These are phyloP conservation scores for Acorus calamus DNA, from an alignment of 106 monocot genomes.

Conservation along the genomic window DNA sequence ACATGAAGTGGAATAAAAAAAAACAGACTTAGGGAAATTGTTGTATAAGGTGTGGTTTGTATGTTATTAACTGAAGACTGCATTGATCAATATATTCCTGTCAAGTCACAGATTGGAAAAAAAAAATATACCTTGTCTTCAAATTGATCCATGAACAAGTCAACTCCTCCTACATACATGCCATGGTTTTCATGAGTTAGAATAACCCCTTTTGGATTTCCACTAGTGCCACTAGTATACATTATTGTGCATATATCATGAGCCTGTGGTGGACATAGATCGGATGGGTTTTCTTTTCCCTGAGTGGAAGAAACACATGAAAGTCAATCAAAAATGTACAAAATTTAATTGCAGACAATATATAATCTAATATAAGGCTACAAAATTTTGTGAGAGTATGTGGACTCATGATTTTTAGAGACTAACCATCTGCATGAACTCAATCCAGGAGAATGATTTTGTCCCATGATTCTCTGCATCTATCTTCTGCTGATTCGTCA, in stretches of 20 bases:
- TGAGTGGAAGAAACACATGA: slow-evolving; percentile 1
- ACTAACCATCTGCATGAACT: slow-evolving; percentile 58
- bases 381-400: too few species aligned
- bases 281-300: slow-evolving; percentile 53
- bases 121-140: slow-evolving; percentile 70
- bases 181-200: slow-evolving; percentile 75
- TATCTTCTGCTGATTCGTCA: slow-evolving; percentile 31
- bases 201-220: slow-evolving; percentile 76
- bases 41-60: too few species aligned
- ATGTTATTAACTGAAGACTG: too few species aligned
- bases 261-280: slow-evolving; percentile 46
- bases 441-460: slow-evolving; percentile 71
- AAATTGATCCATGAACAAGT: slow-evolving; percentile 65
- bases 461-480: slow-evolving; percentile 31
- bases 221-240: slow-evolving; percentile 96
- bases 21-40: too few species aligned
- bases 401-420: not conserved
- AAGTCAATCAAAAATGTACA: not conserved
- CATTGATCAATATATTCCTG: not conserved
- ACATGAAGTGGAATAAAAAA: too few species aligned
- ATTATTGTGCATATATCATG: slow-evolving; percentile 84
- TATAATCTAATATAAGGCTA: too few species aligned
- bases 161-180: slow-evolving; percentile 43
- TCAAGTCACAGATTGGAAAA: not conserved
- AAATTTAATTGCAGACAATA: too few species aligned